Evolutionary conservation across 768 basidiomycete genomes (phyloP).

Genomic region (Pulveroboletus sp.): DNA sequence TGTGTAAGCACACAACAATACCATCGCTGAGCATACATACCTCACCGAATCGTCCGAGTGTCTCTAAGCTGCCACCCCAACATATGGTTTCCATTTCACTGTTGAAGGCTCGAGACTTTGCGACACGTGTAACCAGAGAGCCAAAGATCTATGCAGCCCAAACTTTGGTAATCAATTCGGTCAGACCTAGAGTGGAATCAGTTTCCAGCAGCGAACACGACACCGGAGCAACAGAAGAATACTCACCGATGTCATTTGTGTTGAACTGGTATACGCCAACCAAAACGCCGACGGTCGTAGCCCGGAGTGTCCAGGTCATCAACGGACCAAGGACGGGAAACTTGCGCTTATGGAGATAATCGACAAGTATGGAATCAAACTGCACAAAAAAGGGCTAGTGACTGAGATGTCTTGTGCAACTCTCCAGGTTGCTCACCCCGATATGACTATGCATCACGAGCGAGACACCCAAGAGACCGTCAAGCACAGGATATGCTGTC

Average conservation of each 20-base stretch:
- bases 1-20: too few relatives aligned
- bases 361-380: conserved; percentile 76
- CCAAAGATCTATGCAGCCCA: conserved; percentile 66
- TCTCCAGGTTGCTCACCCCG: conserved; percentile 51
- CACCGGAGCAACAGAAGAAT: background rate
- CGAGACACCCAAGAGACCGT: conserved; percentile 82
- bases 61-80: too few relatives aligned
- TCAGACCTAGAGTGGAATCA: conserved; percentile 53
- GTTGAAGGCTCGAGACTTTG: background rate
- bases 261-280: conserved; percentile 97
- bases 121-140: background rate
- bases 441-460: conserved; percentile 95
- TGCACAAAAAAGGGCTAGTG: conserved; percentile 23
- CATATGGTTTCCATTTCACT: background rate
- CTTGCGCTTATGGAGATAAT: conserved; percentile 93
- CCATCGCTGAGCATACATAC: too few relatives aligned
- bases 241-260: conserved; percentile 94
- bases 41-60: too few relatives aligned
- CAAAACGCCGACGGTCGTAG: conserved; percentile 73
- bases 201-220: background rate
- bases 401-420: background rate
- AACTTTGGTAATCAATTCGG: conserved; percentile 75
- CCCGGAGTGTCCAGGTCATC: conserved; percentile 70
- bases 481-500: conserved; percentile 76
- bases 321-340: conserved; percentile 77